phyloP scores from a whole-genome alignment of 768 basidiomycete species.

The Auriscalpium vulgare region DNA sequence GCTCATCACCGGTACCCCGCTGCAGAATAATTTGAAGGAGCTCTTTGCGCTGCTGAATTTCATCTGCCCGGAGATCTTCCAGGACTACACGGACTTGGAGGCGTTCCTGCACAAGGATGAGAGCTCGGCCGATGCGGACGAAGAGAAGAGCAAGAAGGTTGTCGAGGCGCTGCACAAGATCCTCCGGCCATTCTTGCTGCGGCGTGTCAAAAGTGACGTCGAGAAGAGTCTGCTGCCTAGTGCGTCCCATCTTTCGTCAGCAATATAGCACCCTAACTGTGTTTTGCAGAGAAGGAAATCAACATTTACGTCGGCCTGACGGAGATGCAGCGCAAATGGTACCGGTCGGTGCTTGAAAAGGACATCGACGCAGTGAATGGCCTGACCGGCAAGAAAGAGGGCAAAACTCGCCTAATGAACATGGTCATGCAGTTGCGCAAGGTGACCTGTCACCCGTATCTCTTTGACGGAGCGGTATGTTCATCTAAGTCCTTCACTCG shows the following conservation, averaged over 20 bases:
- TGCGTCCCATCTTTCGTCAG: conserved; percentile 23
- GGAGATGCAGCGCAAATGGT: conserved; percentile 98
- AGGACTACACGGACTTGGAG: conserved; percentile 85
- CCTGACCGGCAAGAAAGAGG: conserved; percentile 94
- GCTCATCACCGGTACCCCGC: conserved; percentile 92
- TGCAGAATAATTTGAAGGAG: conserved; percentile 97
- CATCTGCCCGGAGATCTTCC: conserved; percentile 94
- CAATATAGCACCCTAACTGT: too few species aligned
- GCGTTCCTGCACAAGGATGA: conserved; percentile 90
- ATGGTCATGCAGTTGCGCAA: conserved; percentile 98
- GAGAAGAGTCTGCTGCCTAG: conserved; percentile 94
- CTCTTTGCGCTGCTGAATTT: conserved; percentile 90
- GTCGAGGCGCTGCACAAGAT: conserved; percentile 98
- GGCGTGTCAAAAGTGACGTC: conserved; percentile 93
- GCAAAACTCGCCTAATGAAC: conserved; percentile 95
- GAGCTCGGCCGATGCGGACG: conserved; percentile 53
- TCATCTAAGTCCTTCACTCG: neutral
- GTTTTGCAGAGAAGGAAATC: conserved; percentile 81
- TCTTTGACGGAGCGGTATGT: conserved; percentile 85
- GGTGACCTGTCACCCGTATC: conserved; percentile 86
- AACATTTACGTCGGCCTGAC: conserved; percentile 96
- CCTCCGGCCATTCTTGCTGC: conserved; percentile 85
- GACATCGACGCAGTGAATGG: conserved; percentile 99
- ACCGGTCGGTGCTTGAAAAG: conserved; percentile 90
- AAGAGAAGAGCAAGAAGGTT: conserved; percentile 84